These are phyloP conservation scores for Phanerodontia chrysosporium DNA, from an alignment of 768 basidiomycete genomes.

Conservation along the genomic window DNA sequence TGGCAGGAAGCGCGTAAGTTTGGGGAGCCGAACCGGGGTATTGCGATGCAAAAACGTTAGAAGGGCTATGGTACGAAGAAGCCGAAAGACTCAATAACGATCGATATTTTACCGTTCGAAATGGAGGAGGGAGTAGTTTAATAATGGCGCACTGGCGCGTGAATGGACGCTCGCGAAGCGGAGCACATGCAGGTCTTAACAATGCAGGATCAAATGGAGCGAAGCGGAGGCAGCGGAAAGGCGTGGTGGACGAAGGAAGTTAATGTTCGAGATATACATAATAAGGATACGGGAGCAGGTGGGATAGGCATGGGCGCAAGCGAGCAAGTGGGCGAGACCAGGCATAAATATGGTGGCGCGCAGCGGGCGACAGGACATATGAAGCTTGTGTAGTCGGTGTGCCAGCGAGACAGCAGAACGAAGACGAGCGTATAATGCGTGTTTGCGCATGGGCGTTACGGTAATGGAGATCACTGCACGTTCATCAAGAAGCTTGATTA, in stretches of 20 bases:
- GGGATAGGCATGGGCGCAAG: not conserved
- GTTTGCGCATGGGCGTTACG: constrained; percentile 6
- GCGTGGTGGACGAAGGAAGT: not conserved
- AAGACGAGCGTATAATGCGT: not conserved
- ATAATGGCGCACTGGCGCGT: not conserved
- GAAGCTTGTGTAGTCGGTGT: not conserved
- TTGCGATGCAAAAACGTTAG: not conserved
- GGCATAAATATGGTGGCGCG: not conserved
- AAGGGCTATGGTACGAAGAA: not conserved
- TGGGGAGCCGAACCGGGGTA: not conserved
- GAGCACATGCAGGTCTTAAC: not conserved
- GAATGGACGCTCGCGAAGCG: not conserved
- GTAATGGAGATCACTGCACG: not conserved
- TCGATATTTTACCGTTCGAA: not conserved
- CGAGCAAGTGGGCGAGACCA: not conserved
- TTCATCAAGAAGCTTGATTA: constrained; percentile 8
- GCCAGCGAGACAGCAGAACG: not conserved
- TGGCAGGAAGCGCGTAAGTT: not conserved
- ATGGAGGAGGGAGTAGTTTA: not conserved
- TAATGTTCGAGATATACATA: constrained; percentile 5
- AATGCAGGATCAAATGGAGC: not conserved
- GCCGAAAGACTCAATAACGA: not conserved
- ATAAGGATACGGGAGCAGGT: constrained; percentile 3
- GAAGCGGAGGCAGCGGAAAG: not conserved
- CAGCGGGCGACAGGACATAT: not conserved